A percentile compares a stretch with the other conserved stretches of the same genome.
These are phyloP conservation scores for Phytophthora cactorum DNA, from an alignment of 352 stramenopile species.

Conservation along the genomic window DNA sequence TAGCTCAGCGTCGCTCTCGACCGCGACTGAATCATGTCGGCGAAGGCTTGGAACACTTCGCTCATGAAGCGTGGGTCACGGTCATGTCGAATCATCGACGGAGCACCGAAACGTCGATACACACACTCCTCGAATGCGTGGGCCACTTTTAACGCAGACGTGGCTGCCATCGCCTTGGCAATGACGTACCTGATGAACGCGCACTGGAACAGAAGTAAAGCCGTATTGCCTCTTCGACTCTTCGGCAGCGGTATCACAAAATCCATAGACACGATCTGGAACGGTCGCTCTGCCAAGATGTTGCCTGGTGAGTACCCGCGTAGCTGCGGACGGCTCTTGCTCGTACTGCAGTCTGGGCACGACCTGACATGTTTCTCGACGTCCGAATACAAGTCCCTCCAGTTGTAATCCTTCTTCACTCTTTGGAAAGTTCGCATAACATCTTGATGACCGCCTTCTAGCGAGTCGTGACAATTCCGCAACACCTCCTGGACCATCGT, in stretches of 20 bases:
- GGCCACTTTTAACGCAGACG: no score
- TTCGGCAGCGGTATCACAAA: slow-evolving; percentile 2
- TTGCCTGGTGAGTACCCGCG: neutral
- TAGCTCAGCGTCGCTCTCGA: no score
- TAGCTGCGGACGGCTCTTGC: neutral
- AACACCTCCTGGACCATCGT: neutral
- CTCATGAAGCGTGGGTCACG: no score
- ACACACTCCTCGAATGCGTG: neutral
- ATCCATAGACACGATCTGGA: neutral
- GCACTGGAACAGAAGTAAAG: neutral
- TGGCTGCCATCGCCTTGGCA: neutral
- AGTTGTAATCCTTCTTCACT: neutral
- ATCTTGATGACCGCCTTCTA: neutral
- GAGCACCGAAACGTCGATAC: neutral
- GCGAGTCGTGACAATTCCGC: neutral
- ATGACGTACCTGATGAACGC: neutral
- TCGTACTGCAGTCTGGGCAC: neutral
- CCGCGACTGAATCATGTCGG: no score
- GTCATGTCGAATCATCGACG: neutral
- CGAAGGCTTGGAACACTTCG: no score
- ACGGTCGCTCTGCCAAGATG: neutral
- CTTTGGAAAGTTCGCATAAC: neutral
- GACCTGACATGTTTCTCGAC: neutral
- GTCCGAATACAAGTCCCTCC: neutral
- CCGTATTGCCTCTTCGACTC: neutral